Evolutionary conservation across 2,329 filamentous ascomycete genomes (phyloP).

Genomic region (Fusarium scirpi): DNA sequence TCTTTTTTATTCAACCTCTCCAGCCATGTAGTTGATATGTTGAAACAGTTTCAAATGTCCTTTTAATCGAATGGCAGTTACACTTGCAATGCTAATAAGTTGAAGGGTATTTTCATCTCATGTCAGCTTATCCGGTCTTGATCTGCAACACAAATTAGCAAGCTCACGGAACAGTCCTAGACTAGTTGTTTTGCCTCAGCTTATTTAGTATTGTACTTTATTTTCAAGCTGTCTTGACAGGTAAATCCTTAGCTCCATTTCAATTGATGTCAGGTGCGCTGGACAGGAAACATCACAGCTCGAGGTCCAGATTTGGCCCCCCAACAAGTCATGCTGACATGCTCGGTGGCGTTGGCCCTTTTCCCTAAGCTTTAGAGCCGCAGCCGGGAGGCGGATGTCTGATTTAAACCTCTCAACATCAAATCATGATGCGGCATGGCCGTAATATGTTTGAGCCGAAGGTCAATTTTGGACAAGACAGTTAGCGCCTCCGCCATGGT

Average conservation of each 20-base stretch:
- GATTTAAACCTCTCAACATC: conserved; percentile 12
- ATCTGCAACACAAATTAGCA: neutral
- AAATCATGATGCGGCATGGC: conserved; percentile 16
- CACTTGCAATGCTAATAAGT: neutral
- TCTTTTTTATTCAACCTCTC: neutral
- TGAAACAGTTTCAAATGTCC: neutral
- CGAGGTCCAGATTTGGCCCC: conserved; percentile 10
- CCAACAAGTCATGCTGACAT: conserved; percentile 36
- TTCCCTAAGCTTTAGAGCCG: conserved; percentile 29
- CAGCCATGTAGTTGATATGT: neutral
- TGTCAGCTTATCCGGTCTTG: neutral
- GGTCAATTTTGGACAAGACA: conserved; percentile 21
- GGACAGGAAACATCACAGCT: conserved; percentile 13
- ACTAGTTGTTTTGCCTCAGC: neutral
- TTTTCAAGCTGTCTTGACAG: neutral
- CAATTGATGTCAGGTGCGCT: conserved; percentile 27
- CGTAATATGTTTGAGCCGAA: conserved; percentile 18
- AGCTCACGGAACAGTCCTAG: conserved; percentile 4
- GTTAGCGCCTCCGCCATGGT: neutral
- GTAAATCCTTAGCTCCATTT: conserved; percentile 3
- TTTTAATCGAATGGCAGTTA: neutral
- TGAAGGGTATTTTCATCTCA: neutral
- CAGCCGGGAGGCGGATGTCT: conserved; percentile 31
- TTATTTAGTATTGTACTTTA: neutral
- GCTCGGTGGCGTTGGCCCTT: conserved; percentile 38